Conservation (phyloP, 1,284 basidiomycete genomes). For the Apiotrichum brassicae region DNA sequence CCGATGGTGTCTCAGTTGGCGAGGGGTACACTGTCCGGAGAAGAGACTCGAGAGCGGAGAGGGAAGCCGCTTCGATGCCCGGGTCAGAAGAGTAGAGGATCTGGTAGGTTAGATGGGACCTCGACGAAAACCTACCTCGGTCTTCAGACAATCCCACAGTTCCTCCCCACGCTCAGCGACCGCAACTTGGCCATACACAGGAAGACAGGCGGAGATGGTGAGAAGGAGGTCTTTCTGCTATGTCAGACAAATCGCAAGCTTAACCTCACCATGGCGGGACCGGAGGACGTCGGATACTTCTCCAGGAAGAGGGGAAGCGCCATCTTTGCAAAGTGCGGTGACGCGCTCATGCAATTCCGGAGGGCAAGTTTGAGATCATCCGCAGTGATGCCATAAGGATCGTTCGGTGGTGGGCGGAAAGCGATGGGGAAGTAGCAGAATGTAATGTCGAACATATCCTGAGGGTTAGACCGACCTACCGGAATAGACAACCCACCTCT, state of each 20-base stretch:
- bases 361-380: conserved; percentile 77
- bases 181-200: conserved; percentile 66
- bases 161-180: conserved; percentile 62
- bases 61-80: conserved; percentile 63
- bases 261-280: conserved; percentile 65
- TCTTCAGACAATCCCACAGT: conserved; percentile 78
- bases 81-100: conserved; percentile 82
- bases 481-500: conserved; percentile 61
- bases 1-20: conserved; percentile 46
- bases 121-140: conserved; percentile 58
- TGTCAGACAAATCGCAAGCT: neutral
- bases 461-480: neutral
- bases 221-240: conserved; percentile 71
- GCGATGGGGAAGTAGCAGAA: conserved; percentile 99
- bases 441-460: conserved; percentile 89
- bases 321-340: conserved; percentile 72
- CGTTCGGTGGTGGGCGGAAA: conserved; percentile 88
- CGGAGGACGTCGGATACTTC: conserved; percentile 78
- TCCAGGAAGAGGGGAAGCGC: conserved; percentile 87
- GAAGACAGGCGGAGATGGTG: conserved; percentile 66
- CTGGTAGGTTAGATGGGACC: conserved; percentile 46
- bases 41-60: conserved; percentile 63
- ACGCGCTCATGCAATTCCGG: conserved; percentile 63
- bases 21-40: conserved; percentile 63
- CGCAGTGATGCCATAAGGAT: conserved; percentile 86